Conservation (phyloP, 805 yeast species). For the Suhomyces pyralidae region DNA sequence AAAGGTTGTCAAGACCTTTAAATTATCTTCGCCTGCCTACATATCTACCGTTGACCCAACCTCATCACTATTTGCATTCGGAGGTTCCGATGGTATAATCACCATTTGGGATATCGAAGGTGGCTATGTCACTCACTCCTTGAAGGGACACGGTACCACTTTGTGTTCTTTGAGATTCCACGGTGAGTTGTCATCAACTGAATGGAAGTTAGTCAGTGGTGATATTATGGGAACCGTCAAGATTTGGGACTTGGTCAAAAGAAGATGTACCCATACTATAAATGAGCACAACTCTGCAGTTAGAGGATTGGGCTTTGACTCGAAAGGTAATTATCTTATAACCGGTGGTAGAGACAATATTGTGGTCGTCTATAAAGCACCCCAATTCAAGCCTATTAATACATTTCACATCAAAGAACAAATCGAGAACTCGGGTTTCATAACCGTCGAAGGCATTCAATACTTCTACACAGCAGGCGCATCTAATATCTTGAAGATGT, state of each 20-base stretch:
- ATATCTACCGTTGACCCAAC: conserved; percentile 75
- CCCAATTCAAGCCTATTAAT: conserved; percentile 51
- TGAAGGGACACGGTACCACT: conserved; percentile 92
- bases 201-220: conserved; percentile 78
- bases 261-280: conserved; percentile 62
- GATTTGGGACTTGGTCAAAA: conserved; percentile 65
- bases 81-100: conserved; percentile 91
- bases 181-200: conserved; percentile 63
- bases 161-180: conserved; percentile 69
- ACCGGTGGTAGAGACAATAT: conserved; percentile 91
- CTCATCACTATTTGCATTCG: conserved; percentile 84
- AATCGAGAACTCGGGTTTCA: conserved; percentile 67
- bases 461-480: conserved; percentile 76
- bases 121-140: conserved; percentile 81
- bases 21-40: conserved; percentile 76
- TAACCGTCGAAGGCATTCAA: conserved; percentile 28
- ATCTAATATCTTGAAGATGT: conserved; percentile 61
- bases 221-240: conserved; percentile 57
- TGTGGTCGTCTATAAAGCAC: conserved; percentile 52
- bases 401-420: conserved; percentile 74
- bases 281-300: conserved; percentile 83
- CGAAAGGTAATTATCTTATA: conserved; percentile 53
- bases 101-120: conserved; percentile 91
- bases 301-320: conserved; percentile 70
- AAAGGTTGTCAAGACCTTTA: conserved; percentile 47